Base-by-base conservation (phyloP, 208 protist species). In the Histomonas meleagridis region DNA sequence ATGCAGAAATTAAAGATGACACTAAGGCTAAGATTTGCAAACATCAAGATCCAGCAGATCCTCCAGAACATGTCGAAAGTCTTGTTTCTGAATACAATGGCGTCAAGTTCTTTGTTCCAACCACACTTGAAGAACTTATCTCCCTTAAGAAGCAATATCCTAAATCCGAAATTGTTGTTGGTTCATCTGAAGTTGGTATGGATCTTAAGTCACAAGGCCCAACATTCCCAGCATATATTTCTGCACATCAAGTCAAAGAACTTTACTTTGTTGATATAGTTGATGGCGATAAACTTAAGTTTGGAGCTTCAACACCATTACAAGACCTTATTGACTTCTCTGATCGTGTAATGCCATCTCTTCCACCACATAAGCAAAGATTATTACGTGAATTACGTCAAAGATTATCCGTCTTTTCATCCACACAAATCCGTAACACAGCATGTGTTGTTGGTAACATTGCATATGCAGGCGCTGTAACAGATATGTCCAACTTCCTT, bases 371-470 rank as follows among this genome's bases (percentile, higher is more conserved):
- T 1, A 32, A 86, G 26, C 51, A 38, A 26, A 16, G 46, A 4
- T n/a, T 86, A 55, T 93, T 94, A 93, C 35, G 93, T 92, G 28
- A 94, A 86, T n/a, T 93, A 94, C 72, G 28, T 46, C 26, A 51
- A 46, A 55, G 62, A 4, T 48, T 70, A 26, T 12, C n/a, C 23
- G 32, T 23, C 23, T 78, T 91, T 32, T 49, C 92, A 32, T 92
- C 90, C 16, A 92, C 91, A 53, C 93, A 92, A 60, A 95, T 97
- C 91, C 93, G 96, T 62, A 97, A 97, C 94, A 93, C 93, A 43
- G 96, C 95, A 0, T 94, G 92, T 51, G 32, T 97, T 18, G 96
- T 93, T 86, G 96, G 95, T 79, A 97, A 97, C 93, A 76, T 97
- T 28, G 94, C 93, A n/a, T 96, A 94, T 35, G 76, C 46, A 38